Conservation (phyloP, 306 rosid species). For the Macrotyloma uniflorum region DNA sequence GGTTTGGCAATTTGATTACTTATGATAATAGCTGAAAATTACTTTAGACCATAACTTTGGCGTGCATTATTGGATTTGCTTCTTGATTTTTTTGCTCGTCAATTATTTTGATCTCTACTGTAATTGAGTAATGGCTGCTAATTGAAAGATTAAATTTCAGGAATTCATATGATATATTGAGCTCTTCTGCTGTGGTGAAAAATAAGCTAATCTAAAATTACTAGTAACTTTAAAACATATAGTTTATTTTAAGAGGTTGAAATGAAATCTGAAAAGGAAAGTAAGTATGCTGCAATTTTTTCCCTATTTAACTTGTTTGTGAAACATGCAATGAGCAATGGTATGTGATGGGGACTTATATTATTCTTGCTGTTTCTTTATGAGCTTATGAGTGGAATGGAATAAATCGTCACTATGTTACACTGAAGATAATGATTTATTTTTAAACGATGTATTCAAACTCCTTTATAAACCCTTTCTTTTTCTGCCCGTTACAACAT, state of each 20-base stretch:
- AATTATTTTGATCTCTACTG: background rate
- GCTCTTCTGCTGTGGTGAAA: no score
- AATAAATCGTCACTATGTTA: constrained; percentile 13
- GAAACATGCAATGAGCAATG: no score
- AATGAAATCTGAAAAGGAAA: background rate
- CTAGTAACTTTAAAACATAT: background rate
- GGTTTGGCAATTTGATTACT: background rate
- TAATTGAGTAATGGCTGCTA: background rate
- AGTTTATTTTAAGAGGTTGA: background rate
- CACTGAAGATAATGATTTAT: background rate
- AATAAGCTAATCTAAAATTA: background rate
- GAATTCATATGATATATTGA: background rate
- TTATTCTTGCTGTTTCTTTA: constrained; percentile 13
- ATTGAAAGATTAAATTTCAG: background rate
- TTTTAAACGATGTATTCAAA: constrained; percentile 6
- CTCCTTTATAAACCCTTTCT: constrained; percentile 6
- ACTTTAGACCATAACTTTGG: background rate
- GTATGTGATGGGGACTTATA: no score
- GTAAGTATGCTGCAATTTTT: background rate
- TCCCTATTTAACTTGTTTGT: background rate
- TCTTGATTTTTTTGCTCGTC: background rate
- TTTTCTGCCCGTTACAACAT: constrained; percentile 20
- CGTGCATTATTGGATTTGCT: background rate
- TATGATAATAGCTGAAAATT: background rate
- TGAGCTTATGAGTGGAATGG: background rate